Percentiles rank a stretch among this genome's conserved stretches.
These are phyloP conservation scores for Candida hispaniensis DNA, from an alignment of 805 yeast genomes.

Conservation along the genomic window DNA sequence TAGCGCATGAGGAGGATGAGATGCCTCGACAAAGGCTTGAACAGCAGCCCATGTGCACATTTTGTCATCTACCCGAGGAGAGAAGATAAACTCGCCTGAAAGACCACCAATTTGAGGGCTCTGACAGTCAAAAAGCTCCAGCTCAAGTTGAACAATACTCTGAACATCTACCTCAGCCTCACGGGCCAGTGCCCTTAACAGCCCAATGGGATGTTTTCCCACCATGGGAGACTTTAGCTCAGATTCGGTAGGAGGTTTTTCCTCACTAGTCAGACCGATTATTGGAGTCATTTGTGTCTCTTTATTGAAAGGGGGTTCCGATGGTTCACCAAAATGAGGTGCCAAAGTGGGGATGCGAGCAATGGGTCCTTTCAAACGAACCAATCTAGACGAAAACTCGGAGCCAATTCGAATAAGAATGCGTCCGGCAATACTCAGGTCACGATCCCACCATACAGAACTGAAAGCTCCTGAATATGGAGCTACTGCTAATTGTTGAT, in stretches of 20 bases:
- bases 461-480: slow-evolving; percentile 66
- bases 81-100: slow-evolving; percentile 61
- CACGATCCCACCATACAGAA: slow-evolving; percentile 69
- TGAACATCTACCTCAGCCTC: slow-evolving; percentile 48
- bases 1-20: slow-evolving; percentile 27
- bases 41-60: slow-evolving; percentile 69
- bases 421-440: slow-evolving; percentile 70
- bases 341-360: slow-evolving; percentile 80
- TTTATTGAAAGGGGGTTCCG: slow-evolving; percentile 59
- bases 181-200: slow-evolving; percentile 59
- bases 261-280: slow-evolving; percentile 42
- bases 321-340: slow-evolving; percentile 70
- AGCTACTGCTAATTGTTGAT: slow-evolving; percentile 63
- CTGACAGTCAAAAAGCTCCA: slow-evolving; percentile 74
- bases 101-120: slow-evolving; percentile 71
- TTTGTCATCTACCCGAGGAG: slow-evolving; percentile 80
- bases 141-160: slow-evolving; percentile 58
- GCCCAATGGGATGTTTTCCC: slow-evolving; percentile 56
- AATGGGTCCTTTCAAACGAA: slow-evolving; percentile 35
- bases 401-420: slow-evolving; percentile 45
- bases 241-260: slow-evolving; percentile 40
- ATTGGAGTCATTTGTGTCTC: slow-evolving; percentile 80
- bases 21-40: slow-evolving; percentile 34
- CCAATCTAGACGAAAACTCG: slow-evolving; percentile 29
- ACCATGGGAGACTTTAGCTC: slow-evolving; percentile 57